Base-by-base conservation (phyloP, 345 rosid species). In the Eutrema yunnanense region DNA sequence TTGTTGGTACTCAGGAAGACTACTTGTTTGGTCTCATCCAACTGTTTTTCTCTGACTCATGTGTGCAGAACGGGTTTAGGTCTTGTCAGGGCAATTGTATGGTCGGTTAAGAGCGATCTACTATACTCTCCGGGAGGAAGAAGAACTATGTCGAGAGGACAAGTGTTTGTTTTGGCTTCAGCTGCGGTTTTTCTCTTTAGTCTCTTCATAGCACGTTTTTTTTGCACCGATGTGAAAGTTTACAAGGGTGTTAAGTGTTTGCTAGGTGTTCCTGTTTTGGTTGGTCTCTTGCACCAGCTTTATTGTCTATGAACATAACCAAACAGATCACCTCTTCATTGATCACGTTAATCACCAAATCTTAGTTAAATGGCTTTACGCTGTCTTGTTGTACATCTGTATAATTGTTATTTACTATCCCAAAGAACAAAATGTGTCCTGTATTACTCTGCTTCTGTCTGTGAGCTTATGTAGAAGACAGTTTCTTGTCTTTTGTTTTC, bases 81-180 rank as follows among this genome's bases (percentile, higher is more conserved):
- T 48, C 69, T 64, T 48, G 69, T 64, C 22, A 65, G 44, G 16
- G 58, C 4, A 65, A 65, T 65, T 5, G 47, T 65, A 36, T 36
- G 8, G 0, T 29, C 33, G 5, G 57, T 65, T 6, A 22, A 22
- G 19, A 49, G 58, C 33, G 54, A 65, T 46, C 36, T 36, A 30
- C 38, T 3, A 32, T 32, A 54, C 10, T 54, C 59, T 6, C 0
- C 38, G 4, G 59, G 22, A 32, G 38, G 59, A 54, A 22, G 46
- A 33, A 32, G 6, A 8, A 34, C 6, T 11, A 36, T 49, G 6
- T 19, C 36, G 8, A 36, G 7, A 19, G 47, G 36, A 49, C 57
- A 36, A 36, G 44, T 48, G 69, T 34, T 19, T 64, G 56, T 64
- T 48, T 11, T 64, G 33, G 56, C 12, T 64, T 48, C 56, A 64